Evolutionary conservation across 768 basidiomycete species (phyloP), one percentile per base, ranked within the genome.

Genomic region (Suillus occidentalis): DNA sequence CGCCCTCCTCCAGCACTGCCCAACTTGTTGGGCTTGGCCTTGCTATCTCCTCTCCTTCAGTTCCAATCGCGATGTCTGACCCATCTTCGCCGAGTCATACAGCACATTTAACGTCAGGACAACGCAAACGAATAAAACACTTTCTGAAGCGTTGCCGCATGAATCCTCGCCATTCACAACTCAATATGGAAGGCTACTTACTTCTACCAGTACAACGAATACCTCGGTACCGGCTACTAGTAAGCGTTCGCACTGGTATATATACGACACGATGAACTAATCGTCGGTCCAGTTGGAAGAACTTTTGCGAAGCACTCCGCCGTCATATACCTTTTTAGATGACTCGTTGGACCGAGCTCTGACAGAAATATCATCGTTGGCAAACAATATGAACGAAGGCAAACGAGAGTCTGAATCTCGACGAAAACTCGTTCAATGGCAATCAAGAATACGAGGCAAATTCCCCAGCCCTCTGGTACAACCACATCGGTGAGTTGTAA

Each of bases 391-490:
- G 93, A 99, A 99, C 76, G 97, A 99, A 79, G 94, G 95, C 67
- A 99, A 98, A 76, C 88, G 97, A 2, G 96, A 98, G 70, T 85
- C 94, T 2, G 97, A 99, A 78, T 95, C 93, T 1, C 84, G 97
- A 25, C 85, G 89, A 55, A 92, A 94, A 72, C 86, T 99, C 31
- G 92, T 98, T 20, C 88, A 91, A 72, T 95, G 92, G 93, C 94
- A 95, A 78, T 72, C 88, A 42, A 84, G 94, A 69, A 98, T 99
- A 71, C 84, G 90, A 45, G 93, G 94, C 22, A 92, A 87, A 73
- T 98, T 97, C 76, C 95, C 95, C 9, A 96, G 94, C 65, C 96
- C 97, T n/a, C 81, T 99, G 43, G 97, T 99, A 42, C 97, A 99
- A 75, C 97, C 97, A 9, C 97, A 99, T 79, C 88, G 94, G 92